Percentiles rank a stretch among this genome's conserved stretches.
Evolutionary conservation across 768 basidiomycete genomes (phyloP).

Genomic region (Trametes punicea): DNA sequence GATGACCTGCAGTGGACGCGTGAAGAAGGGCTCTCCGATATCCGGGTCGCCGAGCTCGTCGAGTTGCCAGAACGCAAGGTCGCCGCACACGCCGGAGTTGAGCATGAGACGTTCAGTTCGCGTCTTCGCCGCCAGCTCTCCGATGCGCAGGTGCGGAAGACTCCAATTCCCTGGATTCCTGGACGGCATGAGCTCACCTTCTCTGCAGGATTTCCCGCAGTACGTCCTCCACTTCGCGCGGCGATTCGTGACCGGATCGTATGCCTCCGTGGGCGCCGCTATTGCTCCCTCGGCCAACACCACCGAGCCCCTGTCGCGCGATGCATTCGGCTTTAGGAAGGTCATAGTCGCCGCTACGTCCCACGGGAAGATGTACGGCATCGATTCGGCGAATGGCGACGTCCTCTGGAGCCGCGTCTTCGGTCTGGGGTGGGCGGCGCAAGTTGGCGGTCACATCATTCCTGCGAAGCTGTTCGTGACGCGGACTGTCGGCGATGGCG

Average conservation of each 20-base stretch:
- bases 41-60: slow-evolving; percentile 64
- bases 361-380: slow-evolving; percentile 73
- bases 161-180: background rate
- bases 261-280: slow-evolving; percentile 46
- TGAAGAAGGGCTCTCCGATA: slow-evolving; percentile 73
- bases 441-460: slow-evolving; percentile 50
- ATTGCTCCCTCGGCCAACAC: slow-evolving; percentile 33
- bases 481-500: slow-evolving; percentile 44
- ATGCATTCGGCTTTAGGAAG: slow-evolving; percentile 85
- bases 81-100: slow-evolving; percentile 31
- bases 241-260: slow-evolving; percentile 71
- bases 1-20: slow-evolving; percentile 66
- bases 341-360: slow-evolving; percentile 70
- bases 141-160: slow-evolving; percentile 52
- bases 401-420: slow-evolving; percentile 80
- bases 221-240: slow-evolving; percentile 64
- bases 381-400: slow-evolving; percentile 76
- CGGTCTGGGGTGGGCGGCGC: slow-evolving; percentile 64
- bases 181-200: background rate
- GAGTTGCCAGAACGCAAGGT: slow-evolving; percentile 67
- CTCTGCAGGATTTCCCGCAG: slow-evolving; percentile 58
- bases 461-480: slow-evolving; percentile 62
- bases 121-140: slow-evolving; percentile 55
- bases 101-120: slow-evolving; percentile 46
- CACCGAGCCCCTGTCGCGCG: slow-evolving; percentile 49